Base-by-base conservation (phyloP, 2,329 filamentous ascomycete species). In the Calonectria pteridis region DNA sequence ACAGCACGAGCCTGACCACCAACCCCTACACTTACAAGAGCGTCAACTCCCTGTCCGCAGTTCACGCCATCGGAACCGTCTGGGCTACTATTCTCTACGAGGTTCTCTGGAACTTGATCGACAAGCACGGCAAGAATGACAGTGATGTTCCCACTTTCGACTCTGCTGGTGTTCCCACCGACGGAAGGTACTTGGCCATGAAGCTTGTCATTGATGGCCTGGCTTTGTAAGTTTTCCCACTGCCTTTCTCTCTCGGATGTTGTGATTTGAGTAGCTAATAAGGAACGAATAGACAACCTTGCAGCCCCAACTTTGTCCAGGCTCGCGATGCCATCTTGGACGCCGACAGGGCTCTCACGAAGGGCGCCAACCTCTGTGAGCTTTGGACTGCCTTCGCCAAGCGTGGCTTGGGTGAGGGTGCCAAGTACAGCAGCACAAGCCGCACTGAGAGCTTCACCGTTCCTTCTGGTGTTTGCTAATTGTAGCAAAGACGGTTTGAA, bases 381-480 rank as follows among this genome's bases (percentile, higher is more conserved):
- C 82, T 91, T 72, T 91, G 90, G 89, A 88, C 77, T 18, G 89
- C 78, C 0, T 91, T 91, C 76, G 89, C 89, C 1, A 91, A 91
- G 86, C 83, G 89, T 59, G 89, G 89, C n/a, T 80, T 91, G 3
- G 89, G 89, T 43, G 69, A 75, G 0, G 79, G 80, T 16, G 86
- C 86, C 6, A 77, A 58, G 49, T 85, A 84, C 62, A 78, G 77
- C 73, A 66, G 73, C 26, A 58, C 46, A n/a, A 76, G 72, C 71
- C 79, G 81, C 7, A 83, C 78, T 7, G 81, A 84, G 76, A 84
- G 83, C 73, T 85, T 81, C 49, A 50, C 72, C 4, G 46, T 82
- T 6, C 81, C 81, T 1, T 50, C 75, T 35, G 78, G 73, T 11
- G 77, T 71, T 6, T 83, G 81, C 66, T 82, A 75, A 72, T n/a